A percentile compares a stretch with the other conserved stretches of the same genome.
phyloP scores from a whole-genome alignment of 2,329 filamentous ascomycete species.

The Penicillium nordicum region DNA sequence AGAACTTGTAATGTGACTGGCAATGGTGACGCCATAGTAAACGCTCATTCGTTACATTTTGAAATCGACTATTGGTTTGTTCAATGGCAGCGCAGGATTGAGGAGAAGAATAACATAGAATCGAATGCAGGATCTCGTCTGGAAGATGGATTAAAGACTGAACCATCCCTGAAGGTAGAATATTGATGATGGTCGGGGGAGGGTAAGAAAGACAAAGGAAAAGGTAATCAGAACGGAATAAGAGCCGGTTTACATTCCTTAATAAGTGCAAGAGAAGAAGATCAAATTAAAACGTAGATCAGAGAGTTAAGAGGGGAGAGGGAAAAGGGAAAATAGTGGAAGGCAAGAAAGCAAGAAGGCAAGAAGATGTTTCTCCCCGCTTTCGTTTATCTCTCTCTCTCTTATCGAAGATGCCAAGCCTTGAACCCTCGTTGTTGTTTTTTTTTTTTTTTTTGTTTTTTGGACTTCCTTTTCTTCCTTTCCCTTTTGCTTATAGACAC shows the following conservation, averaged over 20 bases:
- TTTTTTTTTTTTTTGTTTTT: background rate
- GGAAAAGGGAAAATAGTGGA: no score
- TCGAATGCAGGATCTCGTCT: slow-evolving; percentile 78
- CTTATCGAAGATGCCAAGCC: background rate
- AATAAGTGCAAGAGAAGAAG: background rate
- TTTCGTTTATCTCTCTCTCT: background rate
- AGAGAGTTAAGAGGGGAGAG: background rate
- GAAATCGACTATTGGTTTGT: slow-evolving; percentile 61
- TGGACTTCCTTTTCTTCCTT: background rate
- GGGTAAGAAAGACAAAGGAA: background rate
- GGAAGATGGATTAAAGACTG: slow-evolving; percentile 53
- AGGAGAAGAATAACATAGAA: slow-evolving; percentile 63
- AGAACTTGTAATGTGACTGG: slow-evolving; percentile 64
- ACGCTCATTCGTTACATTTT: slow-evolving; percentile 64
- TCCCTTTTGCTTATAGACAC: background rate
- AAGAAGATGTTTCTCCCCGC: background rate
- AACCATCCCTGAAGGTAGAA: slow-evolving; percentile 29
- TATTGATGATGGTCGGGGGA: background rate
- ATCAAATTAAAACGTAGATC: background rate
- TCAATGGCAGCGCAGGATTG: slow-evolving; percentile 52
- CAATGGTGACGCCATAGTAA: slow-evolving; percentile 81
- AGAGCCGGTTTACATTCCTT: background rate
- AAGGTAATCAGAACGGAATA: background rate
- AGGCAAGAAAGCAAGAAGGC: no score
- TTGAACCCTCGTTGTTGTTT: background rate